Evolutionary conservation across 768 basidiomycete species (phyloP).

Genomic region (Pleurotus salmoneostramineus): DNA sequence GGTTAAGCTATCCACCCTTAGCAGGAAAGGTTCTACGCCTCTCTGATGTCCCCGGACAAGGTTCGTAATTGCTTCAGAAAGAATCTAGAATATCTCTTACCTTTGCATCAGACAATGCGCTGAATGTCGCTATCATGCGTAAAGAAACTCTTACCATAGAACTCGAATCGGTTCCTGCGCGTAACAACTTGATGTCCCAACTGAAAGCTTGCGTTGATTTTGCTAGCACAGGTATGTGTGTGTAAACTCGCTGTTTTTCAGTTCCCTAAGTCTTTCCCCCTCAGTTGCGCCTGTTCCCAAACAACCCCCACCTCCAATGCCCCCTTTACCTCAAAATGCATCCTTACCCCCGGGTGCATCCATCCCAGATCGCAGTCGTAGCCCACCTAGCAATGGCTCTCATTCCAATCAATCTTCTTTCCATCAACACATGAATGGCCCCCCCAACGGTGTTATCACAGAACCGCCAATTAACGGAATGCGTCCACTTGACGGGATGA

Average conservation of each 20-base stretch:
- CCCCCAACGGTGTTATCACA: slow-evolving; percentile 30
- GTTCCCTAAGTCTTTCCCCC: slow-evolving; percentile 6
- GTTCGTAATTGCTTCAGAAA: slow-evolving; percentile 30
- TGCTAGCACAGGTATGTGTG: slow-evolving; percentile 60
- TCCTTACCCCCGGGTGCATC: slow-evolving; percentile 32
- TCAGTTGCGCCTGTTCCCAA: slow-evolving; percentile 57
- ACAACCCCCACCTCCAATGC: slow-evolving; percentile 66
- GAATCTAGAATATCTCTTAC: not conserved
- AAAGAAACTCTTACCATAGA: slow-evolving; percentile 80
- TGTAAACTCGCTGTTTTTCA: no score
- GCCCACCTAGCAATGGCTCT: not conserved
- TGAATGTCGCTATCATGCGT: slow-evolving; percentile 81
- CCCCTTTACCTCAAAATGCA: slow-evolving; percentile 33
- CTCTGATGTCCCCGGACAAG: slow-evolving; percentile 54
- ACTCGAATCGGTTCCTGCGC: slow-evolving; percentile 48
- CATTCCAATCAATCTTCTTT: slow-evolving; percentile 14
- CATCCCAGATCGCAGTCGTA: slow-evolving; percentile 26
- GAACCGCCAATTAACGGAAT: slow-evolving; percentile 2
- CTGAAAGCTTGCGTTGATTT: slow-evolving; percentile 85
- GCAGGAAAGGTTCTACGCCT: slow-evolving; percentile 90
- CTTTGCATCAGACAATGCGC: slow-evolving; percentile 50
- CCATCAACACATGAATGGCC: slow-evolving; percentile 26
- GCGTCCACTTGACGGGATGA: no score
- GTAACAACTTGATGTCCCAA: slow-evolving; percentile 64
- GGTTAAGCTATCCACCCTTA: slow-evolving; percentile 91